These are phyloP conservation scores for Blastobotrys buckinghamii DNA, from an alignment of 1,139 yeast genomes.

Conservation along the genomic window DNA sequence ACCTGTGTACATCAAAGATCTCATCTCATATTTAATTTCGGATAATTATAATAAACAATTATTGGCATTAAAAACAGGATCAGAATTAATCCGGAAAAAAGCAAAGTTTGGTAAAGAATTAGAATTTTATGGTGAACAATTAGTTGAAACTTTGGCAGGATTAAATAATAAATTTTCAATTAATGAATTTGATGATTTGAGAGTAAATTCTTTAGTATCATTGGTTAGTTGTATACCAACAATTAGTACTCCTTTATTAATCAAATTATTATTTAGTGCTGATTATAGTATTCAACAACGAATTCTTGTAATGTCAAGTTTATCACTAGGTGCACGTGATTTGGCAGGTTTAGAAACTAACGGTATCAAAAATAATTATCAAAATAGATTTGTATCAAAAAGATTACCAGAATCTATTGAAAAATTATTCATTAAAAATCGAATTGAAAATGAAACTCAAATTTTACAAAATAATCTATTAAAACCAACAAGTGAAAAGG, in stretches of 20 bases:
- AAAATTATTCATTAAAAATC: conserved; percentile 18
- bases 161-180: conserved; percentile 47
- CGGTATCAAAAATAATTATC: background rate
- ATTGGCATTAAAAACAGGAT: conserved; percentile 48
- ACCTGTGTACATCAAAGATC: conserved; percentile 59
- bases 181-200: conserved; percentile 44
- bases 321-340: conserved; percentile 50
- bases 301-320: conserved; percentile 46
- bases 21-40: conserved; percentile 46
- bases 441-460: conserved; percentile 13
- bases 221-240: conserved; percentile 46
- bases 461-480: conserved; percentile 23
- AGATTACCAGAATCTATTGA: conserved; percentile 46
- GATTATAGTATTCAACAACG: conserved; percentile 65
- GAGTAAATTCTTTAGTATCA: conserved; percentile 48
- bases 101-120: conserved; percentile 51
- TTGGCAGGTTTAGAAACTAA: conserved; percentile 45
- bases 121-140: conserved; percentile 41
- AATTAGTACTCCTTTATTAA: conserved; percentile 36
- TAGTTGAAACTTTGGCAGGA: conserved; percentile 44
- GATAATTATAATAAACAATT: conserved; percentile 51
- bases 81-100: conserved; percentile 52
- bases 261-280: conserved; percentile 45
- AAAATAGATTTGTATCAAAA: conserved; percentile 36
- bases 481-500: conserved; percentile 38